Conservation (phyloP, 2,329 filamentous ascomycete species). For the Fusarium succisae region DNA sequence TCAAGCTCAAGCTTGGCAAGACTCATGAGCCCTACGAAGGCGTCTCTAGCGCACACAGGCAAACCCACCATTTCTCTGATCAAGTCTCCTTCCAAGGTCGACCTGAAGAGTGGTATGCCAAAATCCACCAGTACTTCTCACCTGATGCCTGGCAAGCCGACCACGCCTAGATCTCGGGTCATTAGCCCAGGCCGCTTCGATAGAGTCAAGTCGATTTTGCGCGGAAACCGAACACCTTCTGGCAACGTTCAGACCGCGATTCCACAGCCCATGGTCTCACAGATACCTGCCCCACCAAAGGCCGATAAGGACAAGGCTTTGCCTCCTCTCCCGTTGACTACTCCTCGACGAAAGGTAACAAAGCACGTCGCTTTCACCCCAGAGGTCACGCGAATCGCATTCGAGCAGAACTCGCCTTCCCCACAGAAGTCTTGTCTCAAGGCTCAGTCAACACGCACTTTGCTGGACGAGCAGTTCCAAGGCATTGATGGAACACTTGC, state of each 20-base stretch:
- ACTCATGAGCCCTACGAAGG: constrained; percentile 81
- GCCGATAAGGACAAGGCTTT: constrained; percentile 66
- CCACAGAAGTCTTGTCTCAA: constrained; percentile 62
- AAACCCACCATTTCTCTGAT: constrained; percentile 46
- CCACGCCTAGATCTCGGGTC: constrained; percentile 48
- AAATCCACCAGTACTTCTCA: constrained; percentile 63
- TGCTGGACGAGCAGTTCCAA: constrained; percentile 44
- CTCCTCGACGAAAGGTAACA: constrained; percentile 70
- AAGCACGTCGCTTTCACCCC: constrained; percentile 87
- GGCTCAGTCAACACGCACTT: constrained; percentile 47
- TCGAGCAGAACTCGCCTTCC: constrained; percentile 63
- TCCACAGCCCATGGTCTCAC: constrained; percentile 56
- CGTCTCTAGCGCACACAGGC: constrained; percentile 61
- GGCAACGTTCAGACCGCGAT: constrained; percentile 58
- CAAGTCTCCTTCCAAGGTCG: constrained; percentile 59
- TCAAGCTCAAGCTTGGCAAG: constrained; percentile 62
- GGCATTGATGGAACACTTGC: constrained; percentile 43
- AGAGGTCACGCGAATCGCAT: constrained; percentile 63
- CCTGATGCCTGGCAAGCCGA: constrained; percentile 43
- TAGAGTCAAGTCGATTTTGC: constrained; percentile 67
- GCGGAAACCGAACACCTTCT: constrained; percentile 49
- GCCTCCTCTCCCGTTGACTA: constrained; percentile 65
- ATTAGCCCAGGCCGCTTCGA: constrained; percentile 63
- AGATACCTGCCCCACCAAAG: constrained; percentile 57
- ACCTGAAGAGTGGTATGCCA: constrained; percentile 50